These are phyloP conservation scores for Phytophthora sojae DNA, from an alignment of 352 stramenopile species.

Conservation along the genomic window DNA sequence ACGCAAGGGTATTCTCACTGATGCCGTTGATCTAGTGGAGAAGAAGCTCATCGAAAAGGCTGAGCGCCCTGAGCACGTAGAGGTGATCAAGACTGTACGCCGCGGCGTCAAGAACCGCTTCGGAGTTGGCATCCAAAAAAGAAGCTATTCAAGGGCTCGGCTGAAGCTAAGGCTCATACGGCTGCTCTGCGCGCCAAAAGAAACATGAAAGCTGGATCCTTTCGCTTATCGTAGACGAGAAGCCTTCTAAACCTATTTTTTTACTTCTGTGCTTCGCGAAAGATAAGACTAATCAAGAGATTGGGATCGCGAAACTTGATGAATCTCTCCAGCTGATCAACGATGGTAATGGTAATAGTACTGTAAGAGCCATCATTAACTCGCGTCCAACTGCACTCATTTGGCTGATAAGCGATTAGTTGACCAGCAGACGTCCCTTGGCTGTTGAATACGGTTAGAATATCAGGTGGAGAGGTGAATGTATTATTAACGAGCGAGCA, in stretches of 20 bases:
- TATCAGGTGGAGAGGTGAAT: background rate
- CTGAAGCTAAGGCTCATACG: slow-evolving; percentile 10
- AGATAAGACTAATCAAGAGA: slow-evolving; percentile 11
- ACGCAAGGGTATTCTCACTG: slow-evolving; percentile 1
- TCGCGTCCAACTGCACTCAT: slow-evolving; percentile 7
- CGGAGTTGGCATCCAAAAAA: slow-evolving; percentile 2
- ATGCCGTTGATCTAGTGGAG: slow-evolving; percentile 3
- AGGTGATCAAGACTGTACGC: slow-evolving; percentile 2
- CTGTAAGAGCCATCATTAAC: background rate
- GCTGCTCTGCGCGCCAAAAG: background rate
- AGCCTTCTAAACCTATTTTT: background rate
- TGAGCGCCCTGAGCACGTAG: background rate
- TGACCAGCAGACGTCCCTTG: background rate
- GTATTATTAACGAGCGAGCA: slow-evolving; percentile 15
- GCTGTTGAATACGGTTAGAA: background rate
- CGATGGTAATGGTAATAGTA: slow-evolving; percentile 5
- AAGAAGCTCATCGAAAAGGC: background rate
- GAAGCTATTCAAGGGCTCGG: background rate
- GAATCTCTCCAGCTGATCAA: slow-evolving; percentile 13
- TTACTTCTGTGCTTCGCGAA: background rate
- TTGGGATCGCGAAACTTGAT: slow-evolving; percentile 4
- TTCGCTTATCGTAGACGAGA: background rate
- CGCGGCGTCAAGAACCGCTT: background rate
- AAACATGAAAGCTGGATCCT: background rate
- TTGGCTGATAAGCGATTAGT: background rate